Conservation (phyloP, 129 eudicot genomes). For the Flaveria bidentis region DNA sequence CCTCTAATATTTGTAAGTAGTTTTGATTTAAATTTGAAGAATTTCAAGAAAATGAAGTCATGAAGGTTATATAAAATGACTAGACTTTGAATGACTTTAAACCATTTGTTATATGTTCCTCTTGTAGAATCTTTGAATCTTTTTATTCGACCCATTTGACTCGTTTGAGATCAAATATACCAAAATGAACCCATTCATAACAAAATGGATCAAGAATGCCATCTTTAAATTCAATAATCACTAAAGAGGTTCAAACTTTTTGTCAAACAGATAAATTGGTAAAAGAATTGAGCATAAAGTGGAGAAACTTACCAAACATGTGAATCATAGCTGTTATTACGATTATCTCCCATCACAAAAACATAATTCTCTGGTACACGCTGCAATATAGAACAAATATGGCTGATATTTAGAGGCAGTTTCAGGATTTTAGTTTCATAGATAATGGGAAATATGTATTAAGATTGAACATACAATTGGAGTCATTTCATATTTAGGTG, state of each 20-base stretch:
- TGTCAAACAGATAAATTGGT: neutral
- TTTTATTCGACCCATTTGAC: neutral
- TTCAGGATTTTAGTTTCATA: slow-evolving; percentile 21
- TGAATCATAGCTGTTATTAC: slow-evolving; percentile 97
- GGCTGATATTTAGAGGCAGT: neutral
- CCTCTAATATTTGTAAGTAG: too few relatives aligned
- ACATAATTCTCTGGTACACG: slow-evolving; percentile 86
- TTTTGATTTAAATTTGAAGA: neutral
- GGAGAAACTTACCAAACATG: slow-evolving; percentile 71
- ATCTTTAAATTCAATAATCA: neutral
- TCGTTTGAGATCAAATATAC: neutral
- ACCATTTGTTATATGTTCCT: neutral
- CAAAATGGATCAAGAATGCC: neutral
- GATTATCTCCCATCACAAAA: slow-evolving; percentile 98
- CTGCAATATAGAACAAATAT: slow-evolving; percentile 39
- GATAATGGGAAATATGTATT: slow-evolving; percentile 6
- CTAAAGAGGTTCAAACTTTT: neutral
- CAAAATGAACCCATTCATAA: neutral
- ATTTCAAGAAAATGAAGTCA: slow-evolving; percentile 12
- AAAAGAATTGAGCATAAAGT: neutral
- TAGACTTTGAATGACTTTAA: neutral
- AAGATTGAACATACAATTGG: slow-evolving; percentile 53
- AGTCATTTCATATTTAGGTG: slow-evolving; percentile 86
- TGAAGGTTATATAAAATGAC: neutral
- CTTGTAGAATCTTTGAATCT: neutral